Evolutionary conservation across 1,139 yeast genomes (phyloP), one percentile per base, ranked within the genome.

Genomic region (Yamadazyma songkhlaensis): DNA sequence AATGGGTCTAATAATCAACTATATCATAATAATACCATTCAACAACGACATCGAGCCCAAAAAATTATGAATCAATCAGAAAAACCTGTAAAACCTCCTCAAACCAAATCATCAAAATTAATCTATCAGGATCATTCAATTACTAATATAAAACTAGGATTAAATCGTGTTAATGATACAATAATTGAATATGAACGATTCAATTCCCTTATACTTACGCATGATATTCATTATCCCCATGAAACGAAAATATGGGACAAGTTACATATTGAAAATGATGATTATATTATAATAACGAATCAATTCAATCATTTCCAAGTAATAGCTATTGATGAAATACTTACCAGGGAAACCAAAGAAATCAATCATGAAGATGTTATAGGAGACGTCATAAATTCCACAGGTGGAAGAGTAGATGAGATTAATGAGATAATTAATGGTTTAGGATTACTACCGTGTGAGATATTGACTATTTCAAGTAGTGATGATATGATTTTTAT

Each of bases 11-110:
- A 12, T 22, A 9, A 23, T 9, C 27, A 23, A 9, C 28, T 11
- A 25, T 53, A 40, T 34, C 72, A 65, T 41, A 70, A 69, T 42
- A 67, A 58, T 39, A 35, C 54, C 0, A 53, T 64, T 9, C 69
- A 60, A 41, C 54, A 57, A 9, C 47, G 60, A 42, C 51, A 58
- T 45, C 44, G 76, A 44, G 47, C 59, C 15, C 31, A 38, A 25
- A 37, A 42, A 32, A 31, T 39, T 25, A 28, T 24, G 2, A 20
- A 31, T 25, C 28, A 30, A 9, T 31, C 38, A 20, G 40, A 41
- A 13, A 21, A 35, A 11, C 25, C 25, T 7, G 37, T 27, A 6
- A 15, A 26, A 32, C 29, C 32, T 15, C 37, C 32, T 33, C 41
- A 26, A 10, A 29, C 15, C 28, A 44, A 43, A 36, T 33, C 41